A percentile compares a stretch with the other conserved stretches of the same genome.
Conservation (phyloP, 371 early-diverging fungal species). For the Blakeslea trispora region DNA sequence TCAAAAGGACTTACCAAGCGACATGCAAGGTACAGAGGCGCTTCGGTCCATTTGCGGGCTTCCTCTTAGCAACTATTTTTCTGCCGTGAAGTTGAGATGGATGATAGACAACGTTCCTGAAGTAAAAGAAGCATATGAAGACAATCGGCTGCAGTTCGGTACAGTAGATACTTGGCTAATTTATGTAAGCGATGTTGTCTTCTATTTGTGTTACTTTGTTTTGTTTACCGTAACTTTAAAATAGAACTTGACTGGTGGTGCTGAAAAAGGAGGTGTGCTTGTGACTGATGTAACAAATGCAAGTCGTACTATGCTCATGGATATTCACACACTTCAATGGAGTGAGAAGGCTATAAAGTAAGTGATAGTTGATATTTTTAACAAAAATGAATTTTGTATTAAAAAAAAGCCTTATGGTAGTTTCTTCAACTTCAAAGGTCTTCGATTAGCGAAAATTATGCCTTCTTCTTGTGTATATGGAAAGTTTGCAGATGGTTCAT, state of each 20-base stretch:
- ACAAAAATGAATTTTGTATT: background rate
- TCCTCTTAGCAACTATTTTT: slow-evolving; percentile 94
- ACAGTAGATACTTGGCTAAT: slow-evolving; percentile 91
- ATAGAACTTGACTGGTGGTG: slow-evolving; percentile 79
- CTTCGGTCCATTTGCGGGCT: slow-evolving; percentile 75
- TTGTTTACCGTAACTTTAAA: slow-evolving; percentile 59
- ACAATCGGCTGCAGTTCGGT: slow-evolving; percentile 67
- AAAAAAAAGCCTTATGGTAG: slow-evolving; percentile 61
- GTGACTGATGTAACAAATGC: slow-evolving; percentile 97
- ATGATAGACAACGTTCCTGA: slow-evolving; percentile 79
- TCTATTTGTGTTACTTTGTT: slow-evolving; percentile 13
- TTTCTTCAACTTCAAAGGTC: slow-evolving; percentile 37
- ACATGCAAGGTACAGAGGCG: slow-evolving; percentile 42
- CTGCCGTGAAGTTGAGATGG: slow-evolving; percentile 92
- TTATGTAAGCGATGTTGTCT: slow-evolving; percentile 33
- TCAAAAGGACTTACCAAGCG: slow-evolving; percentile 17
- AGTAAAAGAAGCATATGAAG: slow-evolving; percentile 56
- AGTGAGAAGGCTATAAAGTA: slow-evolving; percentile 72
- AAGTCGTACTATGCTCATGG: slow-evolving; percentile 93
- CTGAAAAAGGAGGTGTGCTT: slow-evolving; percentile 68
- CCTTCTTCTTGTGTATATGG: slow-evolving; percentile 88
- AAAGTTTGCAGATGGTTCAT: slow-evolving; percentile 56
- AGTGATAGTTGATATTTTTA: slow-evolving; percentile 5
- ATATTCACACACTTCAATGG: slow-evolving; percentile 83
- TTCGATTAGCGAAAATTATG: slow-evolving; percentile 76